Evolutionary conservation across 163 green algal species (phyloP), one percentile per base, ranked within the genome.

Genomic region (Scenedesmus sp.): DNA sequence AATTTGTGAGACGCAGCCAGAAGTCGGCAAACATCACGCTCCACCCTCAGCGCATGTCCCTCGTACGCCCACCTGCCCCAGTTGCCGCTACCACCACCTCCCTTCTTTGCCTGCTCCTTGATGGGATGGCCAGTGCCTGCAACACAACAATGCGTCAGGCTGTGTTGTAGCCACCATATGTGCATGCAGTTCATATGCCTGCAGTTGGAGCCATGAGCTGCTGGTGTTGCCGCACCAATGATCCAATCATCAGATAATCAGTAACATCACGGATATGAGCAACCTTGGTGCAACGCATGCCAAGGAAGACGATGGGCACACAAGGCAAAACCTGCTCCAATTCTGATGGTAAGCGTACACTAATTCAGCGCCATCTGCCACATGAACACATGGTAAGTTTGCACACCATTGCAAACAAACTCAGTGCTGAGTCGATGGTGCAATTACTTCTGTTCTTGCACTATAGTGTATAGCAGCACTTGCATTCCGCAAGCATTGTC

Each of bases 91-190:
- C 86, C 86, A 76, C 68, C 86, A 26, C 86, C 86, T 24, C 37
- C 86, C 76, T 91, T 91, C 76, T 91, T 91, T 13, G 76, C 37
- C 9, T 30, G 35, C 49, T 91, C 86, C 35, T 91, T 91, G 20
- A 91, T 73, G n/a, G 24, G 22, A 79, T 86, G 76, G 51, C 86
- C 86, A 22, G 51, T 78, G 49, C 44, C 86, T 90, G 86, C 42
- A 87, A 22, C 16, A 81, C 10, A 53, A 33, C 35, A 82, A 49
- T 33, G 40, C 40, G 7, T 3, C 1, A 2, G 53, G 37, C 70
- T 24, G n/a, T 80, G 70, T 78, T 24, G 26, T 40, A 42, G 3
- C 65, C n/a, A 78, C 12, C 4, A 1, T 16, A 78, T 42, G 26
- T 78, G 72, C 37, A 16, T 49, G 22, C 18, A 24, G 20, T 73